Base-by-base conservation (phyloP, 345 rosid species). In the Gossypium bickii region DNA sequence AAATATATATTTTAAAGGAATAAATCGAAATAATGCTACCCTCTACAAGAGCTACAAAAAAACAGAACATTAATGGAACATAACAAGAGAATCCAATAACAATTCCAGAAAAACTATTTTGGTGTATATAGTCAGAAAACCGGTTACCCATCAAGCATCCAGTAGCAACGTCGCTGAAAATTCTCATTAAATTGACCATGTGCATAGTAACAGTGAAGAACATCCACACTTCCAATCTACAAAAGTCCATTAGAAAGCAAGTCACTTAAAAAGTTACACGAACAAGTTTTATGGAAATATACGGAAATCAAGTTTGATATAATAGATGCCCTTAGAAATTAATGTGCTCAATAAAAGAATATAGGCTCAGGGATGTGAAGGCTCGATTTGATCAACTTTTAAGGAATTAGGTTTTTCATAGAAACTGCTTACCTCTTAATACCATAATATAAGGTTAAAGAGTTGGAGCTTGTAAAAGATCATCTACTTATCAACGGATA, bases 61-160 rank as follows among this genome's bases (percentile, higher is more conserved):
- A 62, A 64, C 25, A 3, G 68, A 9, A 65, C 16, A 65, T 43
- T 17, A 25, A 43, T 53, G 41, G 49, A 60, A 58, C 52, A 56
- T 48, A 17, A 83, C 25, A 71, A 20, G 6, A 70, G 73, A 55
- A 71, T 44, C n/a, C 22, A 63, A n/a, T 65, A n/a, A 34, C 22
- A 64, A 43, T 43, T 0, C 2, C 51, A n/a, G 15, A 51, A 68
- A 22, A 25, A 51, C 22, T 16, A 44, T 17, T 49, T 69, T 51
- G 44, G 72, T 2, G 22, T 16, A 48, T 27, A 69, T 6, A 68
- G 45, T 16, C 60, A 69, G 24, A 51, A 69, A 27, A 27, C 9
- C 64, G 81, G 92, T 86, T 80, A 94, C 98, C 70, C 86, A 73
- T 92, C 94, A 76, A 94, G 98, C 98, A 92, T 87, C 98, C 98